These are phyloP conservation scores for Fragaria nilgerrensis DNA, from an alignment of 306 rosid species.

Conservation along the genomic window DNA sequence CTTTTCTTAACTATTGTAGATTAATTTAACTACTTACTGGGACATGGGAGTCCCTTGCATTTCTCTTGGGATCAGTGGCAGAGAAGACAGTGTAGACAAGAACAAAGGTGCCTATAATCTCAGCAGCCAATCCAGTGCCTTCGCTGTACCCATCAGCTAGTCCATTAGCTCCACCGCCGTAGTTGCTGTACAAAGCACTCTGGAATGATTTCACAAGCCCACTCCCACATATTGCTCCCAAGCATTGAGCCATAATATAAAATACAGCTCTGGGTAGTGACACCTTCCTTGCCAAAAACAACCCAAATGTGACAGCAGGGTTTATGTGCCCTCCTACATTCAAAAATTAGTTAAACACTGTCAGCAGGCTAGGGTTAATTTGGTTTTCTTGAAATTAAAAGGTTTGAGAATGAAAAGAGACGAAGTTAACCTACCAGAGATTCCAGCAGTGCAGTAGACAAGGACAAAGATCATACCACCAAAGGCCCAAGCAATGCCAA, in stretches of 20 bases:
- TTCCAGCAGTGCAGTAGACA: conserved; percentile 47
- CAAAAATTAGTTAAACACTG: not conserved
- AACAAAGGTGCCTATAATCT: conserved; percentile 49
- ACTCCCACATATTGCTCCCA: conserved; percentile 49
- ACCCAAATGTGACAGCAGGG: conserved; percentile 54
- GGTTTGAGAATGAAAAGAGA: too few relatives aligned
- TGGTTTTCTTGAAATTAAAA: too few relatives aligned
- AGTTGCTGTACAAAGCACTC: conserved; percentile 22
- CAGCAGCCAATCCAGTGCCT: conserved; percentile 45
- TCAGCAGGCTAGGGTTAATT: not conserved
- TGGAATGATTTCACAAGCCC: conserved; percentile 45
- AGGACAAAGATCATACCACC: conserved; percentile 51
- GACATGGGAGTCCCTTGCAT: conserved; percentile 43
- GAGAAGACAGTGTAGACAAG: conserved; percentile 55
- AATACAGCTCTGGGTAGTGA: conserved; percentile 36
- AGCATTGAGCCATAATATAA: conserved; percentile 43
- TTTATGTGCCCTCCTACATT: conserved; percentile 47
- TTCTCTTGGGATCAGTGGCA: conserved; percentile 50
- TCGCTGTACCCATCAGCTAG: conserved; percentile 27
- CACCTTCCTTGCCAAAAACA: conserved; percentile 42
- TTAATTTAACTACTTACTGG: conserved; percentile 25
- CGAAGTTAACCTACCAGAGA: conserved; percentile 28
- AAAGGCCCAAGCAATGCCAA: conserved; percentile 45
- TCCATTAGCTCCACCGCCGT: conserved; percentile 47
- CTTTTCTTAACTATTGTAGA: not conserved